A percentile compares a stretch with the other conserved stretches of the same genome.
These are phyloP conservation scores for Calonectria pteridis DNA, from an alignment of 2,329 filamentous ascomycete species.

Conservation along the genomic window DNA sequence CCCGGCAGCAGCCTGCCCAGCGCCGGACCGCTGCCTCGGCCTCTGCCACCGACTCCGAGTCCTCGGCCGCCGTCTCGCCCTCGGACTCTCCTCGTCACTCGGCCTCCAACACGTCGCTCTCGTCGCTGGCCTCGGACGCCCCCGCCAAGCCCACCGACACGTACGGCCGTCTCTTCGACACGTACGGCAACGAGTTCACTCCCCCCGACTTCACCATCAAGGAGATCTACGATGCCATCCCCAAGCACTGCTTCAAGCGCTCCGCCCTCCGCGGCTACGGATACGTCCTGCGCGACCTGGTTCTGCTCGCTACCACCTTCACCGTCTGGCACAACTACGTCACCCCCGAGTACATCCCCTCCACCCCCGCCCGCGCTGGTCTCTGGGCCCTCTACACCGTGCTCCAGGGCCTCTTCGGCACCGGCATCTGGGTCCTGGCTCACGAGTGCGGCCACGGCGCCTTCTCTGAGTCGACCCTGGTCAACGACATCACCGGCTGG, in stretches of 20 bases:
- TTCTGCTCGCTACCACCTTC: constrained; percentile 81
- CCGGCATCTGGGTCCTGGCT: constrained; percentile 94
- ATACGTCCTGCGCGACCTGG: constrained; percentile 88
- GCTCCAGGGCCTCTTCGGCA: constrained; percentile 92
- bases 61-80: constrained; percentile 69
- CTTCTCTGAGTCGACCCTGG: constrained; percentile 89
- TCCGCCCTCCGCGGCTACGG: constrained; percentile 79
- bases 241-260: constrained; percentile 95
- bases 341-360: constrained; percentile 86
- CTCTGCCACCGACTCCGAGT: constrained; percentile 64
- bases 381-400: constrained; percentile 78
- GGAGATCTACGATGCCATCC: constrained; percentile 96
- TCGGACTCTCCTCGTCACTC: constrained; percentile 71
- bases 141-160: constrained; percentile 47
- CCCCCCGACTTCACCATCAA: constrained; percentile 98
- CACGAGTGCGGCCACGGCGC: constrained; percentile 98
- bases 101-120: constrained; percentile 90
- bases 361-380: constrained; percentile 71
- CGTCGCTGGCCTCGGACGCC: constrained; percentile 82
- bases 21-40: constrained; percentile 63
- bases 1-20: constrained; percentile 57
- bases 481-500: constrained; percentile 96
- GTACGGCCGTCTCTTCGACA: constrained; percentile 83
- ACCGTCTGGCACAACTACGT: constrained; percentile 90
- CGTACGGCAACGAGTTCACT: constrained; percentile 94